These are phyloP conservation scores for Leccinum griseonigrum DNA, from an alignment of 1,284 basidiomycete genomes.

Conservation along the genomic window DNA sequence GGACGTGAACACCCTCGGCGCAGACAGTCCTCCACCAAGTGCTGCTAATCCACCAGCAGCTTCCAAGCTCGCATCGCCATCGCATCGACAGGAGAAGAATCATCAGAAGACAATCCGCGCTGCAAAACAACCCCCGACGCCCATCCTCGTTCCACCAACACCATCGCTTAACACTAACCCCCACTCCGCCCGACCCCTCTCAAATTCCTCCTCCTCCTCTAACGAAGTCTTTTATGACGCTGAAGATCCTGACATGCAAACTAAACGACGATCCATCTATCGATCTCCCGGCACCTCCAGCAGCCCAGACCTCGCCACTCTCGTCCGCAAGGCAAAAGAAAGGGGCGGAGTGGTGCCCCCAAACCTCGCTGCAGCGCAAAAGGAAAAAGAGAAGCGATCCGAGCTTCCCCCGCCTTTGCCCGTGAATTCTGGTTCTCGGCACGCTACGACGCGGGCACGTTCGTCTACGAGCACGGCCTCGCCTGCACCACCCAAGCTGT, in stretches of 20 bases:
- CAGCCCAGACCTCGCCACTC: conserved; percentile 83
- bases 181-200: conserved; percentile 35
- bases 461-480: conserved; percentile 36
- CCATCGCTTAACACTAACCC: conserved; percentile 38
- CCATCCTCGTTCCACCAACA: conserved; percentile 57
- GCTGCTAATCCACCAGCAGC: conserved; percentile 1
- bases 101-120: conserved; percentile 37
- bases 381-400: conserved; percentile 40
- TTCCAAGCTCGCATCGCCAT: conserved; percentile 17
- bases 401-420: conserved; percentile 53
- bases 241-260: conserved; percentile 62
- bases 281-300: conserved; percentile 84
- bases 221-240: conserved; percentile 62
- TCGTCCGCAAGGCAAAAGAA: conserved; percentile 78
- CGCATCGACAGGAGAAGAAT: conserved; percentile 17
- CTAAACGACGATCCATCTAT: conserved; percentile 81
- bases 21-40: conserved; percentile 29
- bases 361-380: conserved; percentile 30
- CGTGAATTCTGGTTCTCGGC: conserved; percentile 8
- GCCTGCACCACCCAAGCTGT: conserved; percentile 26
- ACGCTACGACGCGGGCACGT: conserved; percentile 27
- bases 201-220: conserved; percentile 39
- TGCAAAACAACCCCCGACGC: conserved; percentile 43
- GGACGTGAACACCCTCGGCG: conserved; percentile 64
- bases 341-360: conserved; percentile 44